Percentiles rank a stretch among this genome's conserved stretches.
Evolutionary conservation across 331 rosid species (phyloP).

Genomic region (Quercus phellos): DNA sequence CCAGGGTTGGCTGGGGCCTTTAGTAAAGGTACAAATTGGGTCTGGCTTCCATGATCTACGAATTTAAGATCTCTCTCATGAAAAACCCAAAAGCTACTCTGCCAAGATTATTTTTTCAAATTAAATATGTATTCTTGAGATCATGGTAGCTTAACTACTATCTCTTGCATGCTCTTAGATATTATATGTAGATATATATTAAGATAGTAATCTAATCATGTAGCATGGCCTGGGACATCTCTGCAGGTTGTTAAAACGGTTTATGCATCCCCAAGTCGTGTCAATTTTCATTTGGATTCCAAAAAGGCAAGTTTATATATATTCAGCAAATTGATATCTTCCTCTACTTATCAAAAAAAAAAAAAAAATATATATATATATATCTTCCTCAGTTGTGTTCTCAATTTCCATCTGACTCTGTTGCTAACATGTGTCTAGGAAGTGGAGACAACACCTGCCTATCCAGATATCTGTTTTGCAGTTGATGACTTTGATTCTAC

Average conservation of each 20-base stretch:
- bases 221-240: conserved; percentile 15
- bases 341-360: not conserved
- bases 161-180: conserved; percentile 8
- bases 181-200: not conserved
- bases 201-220: conserved; percentile 15
- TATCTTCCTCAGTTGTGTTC: conserved; percentile 6
- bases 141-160: conserved; percentile 5
- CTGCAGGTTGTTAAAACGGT: conserved; percentile 91
- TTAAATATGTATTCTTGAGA: not conserved
- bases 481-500: conserved; percentile 98
- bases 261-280: conserved; percentile 96
- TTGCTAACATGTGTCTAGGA: conserved; percentile 48
- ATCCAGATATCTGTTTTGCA: conserved; percentile 98
- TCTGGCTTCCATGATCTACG: conserved; percentile 8
- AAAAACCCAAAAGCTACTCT: conserved; percentile 18
- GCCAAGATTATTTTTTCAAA: not conserved
- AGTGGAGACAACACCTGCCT: conserved; percentile 96
- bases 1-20: not conserved
- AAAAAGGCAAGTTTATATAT: not conserved
- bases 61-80: not conserved
- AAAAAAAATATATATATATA: no score
- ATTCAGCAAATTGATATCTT: not conserved
- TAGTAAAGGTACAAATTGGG: not conserved
- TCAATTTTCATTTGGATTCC: conserved; percentile 17
- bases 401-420: conserved; percentile 25